These are phyloP conservation scores for Picea sitchensis DNA, from an alignment of 75 land plant species.

Conservation along the genomic window DNA sequence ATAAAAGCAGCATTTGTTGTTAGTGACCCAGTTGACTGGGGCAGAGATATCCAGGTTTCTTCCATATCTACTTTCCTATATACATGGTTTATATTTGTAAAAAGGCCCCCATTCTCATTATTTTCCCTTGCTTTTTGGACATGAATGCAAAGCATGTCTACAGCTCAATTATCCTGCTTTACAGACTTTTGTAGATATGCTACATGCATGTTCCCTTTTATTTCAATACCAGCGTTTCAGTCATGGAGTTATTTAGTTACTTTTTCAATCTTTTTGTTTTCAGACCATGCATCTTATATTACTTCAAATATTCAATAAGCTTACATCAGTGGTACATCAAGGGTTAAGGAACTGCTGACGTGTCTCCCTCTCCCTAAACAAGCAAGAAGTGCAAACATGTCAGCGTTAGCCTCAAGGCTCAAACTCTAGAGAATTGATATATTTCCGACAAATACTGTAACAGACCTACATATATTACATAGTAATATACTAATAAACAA, in stretches of 20 bases:
- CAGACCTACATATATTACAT: no score
- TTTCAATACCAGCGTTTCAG: neutral
- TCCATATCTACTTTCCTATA: neutral
- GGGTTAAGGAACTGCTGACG: no score
- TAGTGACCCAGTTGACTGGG: conserved; percentile 98
- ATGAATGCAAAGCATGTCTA: neutral
- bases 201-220: neutral
- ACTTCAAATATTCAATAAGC: no score
- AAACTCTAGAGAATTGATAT: no score
- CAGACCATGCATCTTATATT: no score
- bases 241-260: neutral
- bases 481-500: no score
- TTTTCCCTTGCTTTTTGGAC: neutral
- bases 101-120: neutral
- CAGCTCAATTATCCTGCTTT: neutral
- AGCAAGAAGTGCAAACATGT: no score
- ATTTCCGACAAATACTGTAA: no score
- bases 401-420: no score
- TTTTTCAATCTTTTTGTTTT: neutral
- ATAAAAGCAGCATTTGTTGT: conserved; percentile 79
- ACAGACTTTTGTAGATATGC: neutral
- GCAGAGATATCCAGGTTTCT: conserved; percentile 94
- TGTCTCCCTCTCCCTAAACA: no score
- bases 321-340: no score
- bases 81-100: no score